Evolutionary conservation across 2,329 filamentous ascomycete species (phyloP).

Genomic region (Cercospora sp.): DNA sequence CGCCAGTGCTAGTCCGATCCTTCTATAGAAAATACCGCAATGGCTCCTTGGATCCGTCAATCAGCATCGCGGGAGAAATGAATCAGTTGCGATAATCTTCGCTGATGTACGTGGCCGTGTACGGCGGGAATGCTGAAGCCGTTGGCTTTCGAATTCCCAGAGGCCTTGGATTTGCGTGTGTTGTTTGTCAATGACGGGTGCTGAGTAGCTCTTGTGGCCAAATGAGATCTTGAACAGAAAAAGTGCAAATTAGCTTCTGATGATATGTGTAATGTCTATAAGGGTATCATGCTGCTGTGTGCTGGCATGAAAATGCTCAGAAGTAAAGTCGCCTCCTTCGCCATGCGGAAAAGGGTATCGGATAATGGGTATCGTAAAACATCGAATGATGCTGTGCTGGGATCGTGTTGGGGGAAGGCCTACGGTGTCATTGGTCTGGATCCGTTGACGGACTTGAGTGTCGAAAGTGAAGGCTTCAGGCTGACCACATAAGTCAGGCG

Average conservation of each 20-base stretch:
- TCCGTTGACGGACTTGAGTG: slow-evolving; percentile 21
- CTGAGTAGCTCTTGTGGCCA: not conserved
- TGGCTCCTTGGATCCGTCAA: not conserved
- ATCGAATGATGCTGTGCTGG: not conserved
- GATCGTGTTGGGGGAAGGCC: slow-evolving; percentile 9
- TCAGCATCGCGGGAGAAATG: slow-evolving; percentile 17
- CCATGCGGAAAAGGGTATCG: not conserved
- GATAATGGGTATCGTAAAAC: not conserved
- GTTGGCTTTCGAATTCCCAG: slow-evolving; percentile 6
- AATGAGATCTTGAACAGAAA: slow-evolving; percentile 9
- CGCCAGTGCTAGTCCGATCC: not conserved
- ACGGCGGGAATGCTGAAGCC: slow-evolving; percentile 15
- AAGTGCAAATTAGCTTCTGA: slow-evolving; percentile 14
- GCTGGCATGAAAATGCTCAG: not conserved
- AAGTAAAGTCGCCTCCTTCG: slow-evolving; percentile 2
- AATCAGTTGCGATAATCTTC: slow-evolving; percentile 18
- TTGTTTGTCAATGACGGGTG: not conserved
- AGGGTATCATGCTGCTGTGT: not conserved
- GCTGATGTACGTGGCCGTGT: slow-evolving; percentile 15
- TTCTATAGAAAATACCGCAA: not conserved
- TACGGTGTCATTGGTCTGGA: slow-evolving; percentile 27
- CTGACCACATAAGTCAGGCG: slow-evolving; percentile 70
- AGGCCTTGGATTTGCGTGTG: not conserved
- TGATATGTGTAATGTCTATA: not conserved
- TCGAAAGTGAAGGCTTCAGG: slow-evolving; percentile 57